Evolutionary conservation across 352 stramenopile genomes (phyloP).

Genomic region (Albugo laibachii): DNA sequence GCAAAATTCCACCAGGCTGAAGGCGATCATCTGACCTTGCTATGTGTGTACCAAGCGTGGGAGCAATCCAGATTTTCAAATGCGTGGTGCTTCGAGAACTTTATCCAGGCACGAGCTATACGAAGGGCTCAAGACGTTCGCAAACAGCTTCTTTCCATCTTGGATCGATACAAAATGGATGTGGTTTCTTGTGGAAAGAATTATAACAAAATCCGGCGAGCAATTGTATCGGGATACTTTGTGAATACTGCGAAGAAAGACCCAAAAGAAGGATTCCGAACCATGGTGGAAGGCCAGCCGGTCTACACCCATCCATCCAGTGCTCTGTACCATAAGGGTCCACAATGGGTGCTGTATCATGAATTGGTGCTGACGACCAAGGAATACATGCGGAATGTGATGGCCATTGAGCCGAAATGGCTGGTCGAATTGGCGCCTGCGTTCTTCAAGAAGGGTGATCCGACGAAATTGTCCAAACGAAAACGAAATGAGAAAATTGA

Average conservation of each 20-base stretch:
- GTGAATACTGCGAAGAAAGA: slow-evolving; percentile 99
- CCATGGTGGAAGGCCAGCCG: slow-evolving; percentile 94
- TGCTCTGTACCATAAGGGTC: slow-evolving; percentile 97
- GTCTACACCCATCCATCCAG: slow-evolving; percentile 98
- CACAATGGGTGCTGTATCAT: slow-evolving; percentile 97
- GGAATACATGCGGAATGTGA: slow-evolving; percentile 99
- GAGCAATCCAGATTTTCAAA: slow-evolving; percentile 94
- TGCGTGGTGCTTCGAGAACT: slow-evolving; percentile 99
- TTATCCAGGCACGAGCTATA: slow-evolving; percentile 95
- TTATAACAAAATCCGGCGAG: slow-evolving; percentile 94
- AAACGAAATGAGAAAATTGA: slow-evolving; percentile 99
- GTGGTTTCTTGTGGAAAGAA: slow-evolving; percentile 92
- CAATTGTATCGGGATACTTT: slow-evolving; percentile 98
- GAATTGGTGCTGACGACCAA: slow-evolving; percentile 90
- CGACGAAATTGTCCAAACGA: slow-evolving; percentile 93
- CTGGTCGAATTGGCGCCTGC: slow-evolving; percentile 92
- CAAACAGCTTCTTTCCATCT: slow-evolving; percentile 97
- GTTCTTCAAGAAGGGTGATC: slow-evolving; percentile 94
- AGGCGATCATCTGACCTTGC: slow-evolving; percentile 95
- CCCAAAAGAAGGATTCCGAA: slow-evolving; percentile 96
- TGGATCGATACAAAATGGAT: slow-evolving; percentile 98
- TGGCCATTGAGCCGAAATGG: slow-evolving; percentile 99
- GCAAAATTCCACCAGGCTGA: slow-evolving; percentile 98
- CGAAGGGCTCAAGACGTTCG: slow-evolving; percentile 93
- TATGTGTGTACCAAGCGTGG: slow-evolving; percentile 97